Evolutionary conservation across 495 filamentous ascomycete species (phyloP), one percentile per base, ranked within the genome.

Genomic region (Sporormia fimetaria): DNA sequence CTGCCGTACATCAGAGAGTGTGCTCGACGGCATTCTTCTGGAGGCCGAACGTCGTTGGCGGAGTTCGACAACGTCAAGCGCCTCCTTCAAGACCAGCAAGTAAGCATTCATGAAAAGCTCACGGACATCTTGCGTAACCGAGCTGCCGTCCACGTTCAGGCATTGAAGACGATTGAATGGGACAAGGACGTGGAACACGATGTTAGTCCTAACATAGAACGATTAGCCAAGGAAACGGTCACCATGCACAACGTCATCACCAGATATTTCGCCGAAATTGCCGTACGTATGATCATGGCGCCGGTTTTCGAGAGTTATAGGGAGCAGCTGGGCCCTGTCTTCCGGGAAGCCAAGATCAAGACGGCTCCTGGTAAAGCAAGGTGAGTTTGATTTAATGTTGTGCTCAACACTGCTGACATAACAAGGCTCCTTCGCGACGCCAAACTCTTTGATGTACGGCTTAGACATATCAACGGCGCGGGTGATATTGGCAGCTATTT

Each of bases 41-140:
- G 74, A 3, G 65, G 69, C 0, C 74, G 71, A 9, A 66, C 73
- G 5, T 57, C 63, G 14, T 81, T 92, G 67, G 78, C 74, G 23
- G 90, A 96, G 52, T 96, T 94, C 46, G 90, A 96, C 61, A 94
- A 87, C 66, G 78, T 94, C 38, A 80, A 81, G 48, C 74, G 90
- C 25, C 67, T 83, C 5, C 88, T 80, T 51, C 84, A 93, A 53
- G 90, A 99, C 53, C 90, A 96, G 58, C 90, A 95, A 56, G 75
- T 75, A 22, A 84, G 75, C 46, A 96, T 96, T 40, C 84, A 93
- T 54, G 86, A 94, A 37, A 99, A 99, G 57, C 67, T 99, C 0
- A 81, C 94, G 11, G 87, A 94, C 42, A 96, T 99, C 44, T 95
- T 96, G 87, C 78, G 77, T 33, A 77, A 75, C 9, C 75, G 90